Base-by-base conservation (phyloP, 352 stramenopile species). In the Phytophthora cactorum region DNA sequence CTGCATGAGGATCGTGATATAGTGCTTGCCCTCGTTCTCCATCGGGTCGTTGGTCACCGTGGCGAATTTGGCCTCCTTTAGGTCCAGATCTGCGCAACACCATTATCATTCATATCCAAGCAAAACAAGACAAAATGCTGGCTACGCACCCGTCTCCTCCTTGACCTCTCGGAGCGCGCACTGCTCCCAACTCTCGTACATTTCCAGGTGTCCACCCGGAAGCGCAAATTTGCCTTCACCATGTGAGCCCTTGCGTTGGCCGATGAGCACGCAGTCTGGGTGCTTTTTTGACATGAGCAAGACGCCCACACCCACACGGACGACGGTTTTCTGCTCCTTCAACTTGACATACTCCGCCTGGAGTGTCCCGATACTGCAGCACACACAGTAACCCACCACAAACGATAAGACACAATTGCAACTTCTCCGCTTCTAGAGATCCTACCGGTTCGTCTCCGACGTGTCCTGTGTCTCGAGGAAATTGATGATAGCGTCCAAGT, bases 1-100 rank as follows among this genome's bases (percentile, higher is more conserved):
- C 50, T 93, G 82, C 81, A 93, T 91, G 52, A 94, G 84, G 63
- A 95, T 90, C 44, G 88, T 95, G 55, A 93, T 92, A 74, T 93
- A 95, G 69, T 95, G 87, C 59, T 93, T 94, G 63, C 66, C 78
- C 61, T 93, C 82, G 56, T 91, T 75, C 61, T 90, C 73, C 85
- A 93, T 95, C 6, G 77, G 78, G 66, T 95, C 87, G 68, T 95
- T 95, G 9, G 87, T 95, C 50, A 91, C 83, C 47, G 87, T 89
- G 15, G 82, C 77, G 55, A 95, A 90, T 52, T 55, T 77, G 34
- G 74, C 68, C 39, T 66, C 63, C 11, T 74, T 70, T 41, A 95
- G 52, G 50, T 92, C 79, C 29, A 95, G 56, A 61, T 93, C 81
- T 91, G 64, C 17, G 7, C 8, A 39, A 50, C 22, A 22, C 22